These are phyloP conservation scores for Anaeromyces robustus DNA, from an alignment of 192 early-diverging fungal genomes.

Conservation along the genomic window DNA sequence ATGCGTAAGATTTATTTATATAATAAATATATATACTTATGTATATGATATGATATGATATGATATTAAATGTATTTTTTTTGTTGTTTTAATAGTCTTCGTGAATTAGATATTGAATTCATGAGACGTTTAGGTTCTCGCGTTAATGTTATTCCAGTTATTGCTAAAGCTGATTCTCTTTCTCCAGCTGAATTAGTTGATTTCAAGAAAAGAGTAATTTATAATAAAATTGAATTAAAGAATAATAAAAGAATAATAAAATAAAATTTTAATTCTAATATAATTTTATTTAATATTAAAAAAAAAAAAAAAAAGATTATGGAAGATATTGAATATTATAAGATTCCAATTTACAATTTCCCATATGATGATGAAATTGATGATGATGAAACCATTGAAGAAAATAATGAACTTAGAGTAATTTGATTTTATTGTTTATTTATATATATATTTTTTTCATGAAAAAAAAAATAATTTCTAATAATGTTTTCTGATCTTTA, in stretches of 20 bases:
- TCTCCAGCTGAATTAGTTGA: slow-evolving; percentile 65
- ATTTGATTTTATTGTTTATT: slow-evolving; percentile 1
- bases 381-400: slow-evolving; percentile 96
- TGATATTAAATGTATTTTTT: background rate
- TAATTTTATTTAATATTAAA: no score
- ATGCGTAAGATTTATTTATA: slow-evolving; percentile 56
- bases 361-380: slow-evolving; percentile 91
- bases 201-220: slow-evolving; percentile 73
- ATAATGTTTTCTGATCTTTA: slow-evolving; percentile 10
- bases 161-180: slow-evolving; percentile 85
- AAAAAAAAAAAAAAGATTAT: slow-evolving; percentile 35
- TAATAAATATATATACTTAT: no score
- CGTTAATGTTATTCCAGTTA: slow-evolving; percentile 92
- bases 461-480: background rate
- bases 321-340: slow-evolving; percentile 90
- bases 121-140: slow-evolving; percentile 78
- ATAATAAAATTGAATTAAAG: background rate
- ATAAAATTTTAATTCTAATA: no score
- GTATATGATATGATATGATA: no score
- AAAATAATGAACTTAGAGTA: slow-evolving; percentile 86
- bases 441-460: background rate
- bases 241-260: no score
- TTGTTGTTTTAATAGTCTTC: slow-evolving; percentile 30
- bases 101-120: slow-evolving; percentile 74
- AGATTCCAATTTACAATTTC: slow-evolving; percentile 96